These are phyloP conservation scores for Quercus dentata DNA, from an alignment of 306 rosid species.

Conservation along the genomic window DNA sequence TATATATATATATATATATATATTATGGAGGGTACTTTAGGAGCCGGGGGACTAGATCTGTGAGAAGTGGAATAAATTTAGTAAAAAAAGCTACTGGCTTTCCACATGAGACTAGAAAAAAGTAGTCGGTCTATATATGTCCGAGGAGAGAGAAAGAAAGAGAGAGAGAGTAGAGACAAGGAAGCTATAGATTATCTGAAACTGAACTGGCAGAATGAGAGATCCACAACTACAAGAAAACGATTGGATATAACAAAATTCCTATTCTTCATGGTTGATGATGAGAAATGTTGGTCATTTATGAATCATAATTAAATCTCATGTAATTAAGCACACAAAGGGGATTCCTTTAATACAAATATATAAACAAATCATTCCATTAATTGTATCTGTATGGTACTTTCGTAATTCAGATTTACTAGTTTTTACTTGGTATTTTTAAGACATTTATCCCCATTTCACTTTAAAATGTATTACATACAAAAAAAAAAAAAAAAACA, in stretches of 20 bases:
- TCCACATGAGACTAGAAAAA: conserved; percentile 14
- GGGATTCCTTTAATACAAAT: background rate
- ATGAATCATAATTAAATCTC: conserved; percentile 9
- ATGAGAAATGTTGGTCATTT: conserved; percentile 32
- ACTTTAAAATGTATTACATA: too few relatives aligned
- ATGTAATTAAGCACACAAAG: background rate
- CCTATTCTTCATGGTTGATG: conserved; percentile 16
- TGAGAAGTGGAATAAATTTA: conserved; percentile 50
- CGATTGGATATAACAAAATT: conserved; percentile 21
- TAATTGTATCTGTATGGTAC: too few relatives aligned
- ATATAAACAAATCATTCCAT: background rate
- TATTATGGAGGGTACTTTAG: conserved; percentile 24
- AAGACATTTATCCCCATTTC: too few relatives aligned
- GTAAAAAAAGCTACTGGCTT: background rate
- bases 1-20: background rate
- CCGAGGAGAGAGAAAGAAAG: conserved; percentile 5
- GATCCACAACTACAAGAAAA: conserved; percentile 33
- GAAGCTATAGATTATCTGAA: conserved; percentile 36
- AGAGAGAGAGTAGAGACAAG: conserved; percentile 7
- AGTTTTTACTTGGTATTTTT: too few relatives aligned
- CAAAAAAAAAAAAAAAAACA: too few relatives aligned
- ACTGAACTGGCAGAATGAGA: conserved; percentile 41
- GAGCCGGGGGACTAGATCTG: conserved; percentile 46
- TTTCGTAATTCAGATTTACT: too few relatives aligned
- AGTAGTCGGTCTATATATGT: conserved; percentile 26